These are phyloP conservation scores for Gymnopus androsaceus DNA, from an alignment of 1,284 basidiomycete species.

Conservation along the genomic window DNA sequence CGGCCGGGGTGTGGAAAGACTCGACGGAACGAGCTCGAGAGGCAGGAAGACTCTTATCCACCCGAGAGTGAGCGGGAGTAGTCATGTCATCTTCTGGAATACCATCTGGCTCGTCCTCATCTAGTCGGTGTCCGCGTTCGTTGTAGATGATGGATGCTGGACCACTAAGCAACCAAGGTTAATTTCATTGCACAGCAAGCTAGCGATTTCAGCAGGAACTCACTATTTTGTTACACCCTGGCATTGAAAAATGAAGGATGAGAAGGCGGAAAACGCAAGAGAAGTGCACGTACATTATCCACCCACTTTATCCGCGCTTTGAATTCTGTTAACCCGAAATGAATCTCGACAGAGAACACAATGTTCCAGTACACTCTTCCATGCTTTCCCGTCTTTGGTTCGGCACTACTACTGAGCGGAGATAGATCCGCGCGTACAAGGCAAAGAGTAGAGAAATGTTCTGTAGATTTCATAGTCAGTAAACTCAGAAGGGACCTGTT, in stretches of 20 bases:
- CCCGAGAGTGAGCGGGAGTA: conserved; percentile 21
- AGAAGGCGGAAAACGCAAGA: conserved; percentile 14
- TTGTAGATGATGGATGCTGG: conserved; percentile 80
- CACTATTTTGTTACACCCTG: conserved; percentile 68
- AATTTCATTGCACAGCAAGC: background rate
- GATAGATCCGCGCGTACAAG: conserved; percentile 76
- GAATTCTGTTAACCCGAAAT: conserved; percentile 80
- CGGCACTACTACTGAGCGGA: conserved; percentile 65
- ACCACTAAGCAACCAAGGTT: conserved; percentile 46
- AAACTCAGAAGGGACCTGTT: background rate
- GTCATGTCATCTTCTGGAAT: conserved; percentile 55
- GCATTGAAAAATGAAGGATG: conserved; percentile 9
- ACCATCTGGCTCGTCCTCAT: conserved; percentile 58
- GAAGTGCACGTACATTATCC: conserved; percentile 56
- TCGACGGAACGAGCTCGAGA: conserved; percentile 21
- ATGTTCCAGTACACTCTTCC: conserved; percentile 79
- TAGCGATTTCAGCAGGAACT: conserved; percentile 26
- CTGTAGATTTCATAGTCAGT: conserved; percentile 30
- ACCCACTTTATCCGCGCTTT: conserved; percentile 79
- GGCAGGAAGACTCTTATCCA: conserved; percentile 11
- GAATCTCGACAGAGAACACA: conserved; percentile 78
- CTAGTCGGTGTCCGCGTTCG: conserved; percentile 69
- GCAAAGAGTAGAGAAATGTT: conserved; percentile 74
- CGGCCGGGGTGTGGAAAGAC: conserved; percentile 13
- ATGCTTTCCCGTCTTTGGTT: conserved; percentile 60